Evolutionary conservation across 768 basidiomycete genomes (phyloP).

Genomic region (Boletellus sp.): DNA sequence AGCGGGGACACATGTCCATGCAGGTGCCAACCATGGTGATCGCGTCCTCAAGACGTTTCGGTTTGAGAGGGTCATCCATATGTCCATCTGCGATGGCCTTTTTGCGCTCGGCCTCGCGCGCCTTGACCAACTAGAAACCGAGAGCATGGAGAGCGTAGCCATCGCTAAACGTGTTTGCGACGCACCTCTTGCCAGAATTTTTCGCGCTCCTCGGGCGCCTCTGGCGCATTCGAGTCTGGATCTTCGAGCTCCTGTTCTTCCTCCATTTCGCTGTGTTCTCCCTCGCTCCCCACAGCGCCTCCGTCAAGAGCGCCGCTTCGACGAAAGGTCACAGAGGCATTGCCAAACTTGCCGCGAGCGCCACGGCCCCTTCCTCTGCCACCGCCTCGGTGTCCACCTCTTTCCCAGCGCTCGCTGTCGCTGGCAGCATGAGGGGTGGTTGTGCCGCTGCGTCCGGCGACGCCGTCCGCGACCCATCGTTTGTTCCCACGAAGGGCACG

Average conservation of each 20-base stretch:
- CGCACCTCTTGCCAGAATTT: constrained; percentile 70
- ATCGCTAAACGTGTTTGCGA: constrained; percentile 13
- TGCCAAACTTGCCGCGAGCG: constrained; percentile 38
- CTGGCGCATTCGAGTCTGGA: constrained; percentile 47
- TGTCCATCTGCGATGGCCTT: constrained; percentile 76
- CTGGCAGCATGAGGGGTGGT: constrained; percentile 35
- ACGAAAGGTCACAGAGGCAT: constrained; percentile 38
- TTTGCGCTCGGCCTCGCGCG: constrained; percentile 67
- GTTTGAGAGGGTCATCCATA: constrained; percentile 82
- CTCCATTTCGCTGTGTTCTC: constrained; percentile 34
- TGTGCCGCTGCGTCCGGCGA: constrained; percentile 31
- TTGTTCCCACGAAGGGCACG: constrained; percentile 49
- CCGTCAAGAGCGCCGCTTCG: constrained; percentile 26
- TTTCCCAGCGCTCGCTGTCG: constrained; percentile 60
- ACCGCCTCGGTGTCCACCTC: constrained; percentile 54
- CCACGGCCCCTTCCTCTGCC: constrained; percentile 42
- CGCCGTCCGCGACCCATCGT: constrained; percentile 52
- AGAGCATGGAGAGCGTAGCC: constrained; percentile 21
- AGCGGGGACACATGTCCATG: constrained; percentile 90
- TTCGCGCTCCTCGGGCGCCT: constrained; percentile 62
- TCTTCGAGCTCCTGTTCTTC: constrained; percentile 29
- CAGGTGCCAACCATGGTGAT: constrained; percentile 94
- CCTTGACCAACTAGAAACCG: constrained; percentile 57
- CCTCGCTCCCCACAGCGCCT: constrained; percentile 32
- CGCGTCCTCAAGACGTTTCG: constrained; percentile 81